These are phyloP conservation scores for Triangularia setosa DNA, from an alignment of 2,329 filamentous ascomycete species.

Conservation along the genomic window DNA sequence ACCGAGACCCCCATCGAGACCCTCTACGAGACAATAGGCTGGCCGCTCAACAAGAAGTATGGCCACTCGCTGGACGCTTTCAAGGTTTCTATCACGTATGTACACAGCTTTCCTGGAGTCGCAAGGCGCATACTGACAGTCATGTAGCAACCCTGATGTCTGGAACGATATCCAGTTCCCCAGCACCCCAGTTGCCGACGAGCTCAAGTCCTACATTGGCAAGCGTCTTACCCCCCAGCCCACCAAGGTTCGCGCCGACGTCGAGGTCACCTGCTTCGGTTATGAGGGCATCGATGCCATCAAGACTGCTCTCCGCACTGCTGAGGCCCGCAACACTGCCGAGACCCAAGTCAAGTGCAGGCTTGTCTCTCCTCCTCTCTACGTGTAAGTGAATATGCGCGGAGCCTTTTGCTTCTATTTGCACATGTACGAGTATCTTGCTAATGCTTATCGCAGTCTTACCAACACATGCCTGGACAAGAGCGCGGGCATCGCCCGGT, in stretches of 20 bases:
- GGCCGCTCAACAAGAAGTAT: constrained; percentile 97
- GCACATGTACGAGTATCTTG: neutral
- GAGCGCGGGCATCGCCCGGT: constrained; percentile 71
- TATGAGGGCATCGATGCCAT: constrained; percentile 99
- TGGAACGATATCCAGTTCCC: constrained; percentile 93
- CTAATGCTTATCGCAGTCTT: constrained; percentile 38
- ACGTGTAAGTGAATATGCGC: constrained; percentile 55
- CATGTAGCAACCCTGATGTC: constrained; percentile 79
- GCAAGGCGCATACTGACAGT: neutral
- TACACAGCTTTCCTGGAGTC: neutral
- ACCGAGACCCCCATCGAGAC: constrained; percentile 89
- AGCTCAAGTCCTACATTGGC: constrained; percentile 91
- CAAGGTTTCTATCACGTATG: constrained; percentile 94
- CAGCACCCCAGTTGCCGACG: constrained; percentile 77
- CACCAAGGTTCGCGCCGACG: constrained; percentile 97
- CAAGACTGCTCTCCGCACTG: constrained; percentile 85
- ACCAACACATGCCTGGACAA: constrained; percentile 97
- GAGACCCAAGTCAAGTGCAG: constrained; percentile 97
- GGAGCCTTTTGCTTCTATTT: no score
- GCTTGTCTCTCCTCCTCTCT: constrained; percentile 94
- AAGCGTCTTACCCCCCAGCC: constrained; percentile 96
- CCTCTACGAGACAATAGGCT: constrained; percentile 90
- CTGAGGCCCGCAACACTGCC: constrained; percentile 86
- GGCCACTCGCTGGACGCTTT: constrained; percentile 96
- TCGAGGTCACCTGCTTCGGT: constrained; percentile 91